Evolutionary conservation across 345 rosid genomes (phyloP), one percentile per base, ranked within the genome.

Genomic region (Punica granatum): DNA sequence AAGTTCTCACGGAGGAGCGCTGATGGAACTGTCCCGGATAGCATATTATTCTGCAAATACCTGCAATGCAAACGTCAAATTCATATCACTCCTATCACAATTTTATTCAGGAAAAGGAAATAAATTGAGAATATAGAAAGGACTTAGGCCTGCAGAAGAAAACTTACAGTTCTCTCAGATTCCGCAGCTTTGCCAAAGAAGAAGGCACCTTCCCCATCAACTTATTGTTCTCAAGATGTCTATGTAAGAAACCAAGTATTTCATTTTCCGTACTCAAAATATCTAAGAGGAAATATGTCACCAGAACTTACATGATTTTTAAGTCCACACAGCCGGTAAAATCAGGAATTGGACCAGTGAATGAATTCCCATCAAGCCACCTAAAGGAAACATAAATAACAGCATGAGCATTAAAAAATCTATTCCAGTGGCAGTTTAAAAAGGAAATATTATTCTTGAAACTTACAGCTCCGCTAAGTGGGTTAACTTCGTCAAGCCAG

Each of bases 131-230:
- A 25, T 54, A 26, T 1, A 26, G 4, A 54, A 54, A 54, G 9
- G 60, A 23, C 4, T 54, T 21, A 23, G 56, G 56, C 10, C 28
- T 25, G 6, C 32, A 10, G 19, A 56, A 56, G 16, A 73, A 66
- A 71, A 83, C 99, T 88, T 88, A 95, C 99, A 95, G 76, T 80
- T 95, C 94, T 79, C 81, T 87, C 88, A 95, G 83, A 77, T 84
- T 92, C 65, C 90, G 86, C 67, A 95, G 84, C 70, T 85, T 80
- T 8, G 59, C 28, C 28, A 92, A 69, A 64, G 88, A 81, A 39
- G 96, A 77, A 73, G 98, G 96, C 76, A 95, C 81, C 66, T 74
- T 83, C 69, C 99, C 98, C 7, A 86, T 85, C 79, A 95, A 79
- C 64, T 69, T 81, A 79, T 95, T 95, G 86, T 92, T 86, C 84